Conservation (phyloP, 306 rosid species). For the Quillaja saponaria region DNA sequence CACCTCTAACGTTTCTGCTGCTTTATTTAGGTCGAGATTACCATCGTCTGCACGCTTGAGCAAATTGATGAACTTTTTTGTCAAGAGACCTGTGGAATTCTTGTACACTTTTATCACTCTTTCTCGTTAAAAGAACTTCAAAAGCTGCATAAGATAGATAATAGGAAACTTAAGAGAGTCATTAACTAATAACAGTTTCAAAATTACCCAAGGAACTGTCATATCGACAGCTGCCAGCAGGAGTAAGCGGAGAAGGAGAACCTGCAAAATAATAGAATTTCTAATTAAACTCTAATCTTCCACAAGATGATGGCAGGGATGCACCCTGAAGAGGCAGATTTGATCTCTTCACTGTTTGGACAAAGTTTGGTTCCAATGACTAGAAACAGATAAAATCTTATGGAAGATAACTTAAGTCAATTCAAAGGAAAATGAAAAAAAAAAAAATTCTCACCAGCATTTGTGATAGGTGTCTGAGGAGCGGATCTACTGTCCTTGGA, state of each 20-base stretch:
- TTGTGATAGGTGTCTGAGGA: constrained; percentile 78
- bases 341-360: background rate
- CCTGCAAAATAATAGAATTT: constrained; percentile 50
- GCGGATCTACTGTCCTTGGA: constrained; percentile 64
- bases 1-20: constrained; percentile 95
- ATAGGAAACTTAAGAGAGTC: constrained; percentile 18
- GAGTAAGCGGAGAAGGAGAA: constrained; percentile 86
- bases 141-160: constrained; percentile 21
- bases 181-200: constrained; percentile 11
- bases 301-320: background rate
- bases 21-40: constrained; percentile 90
- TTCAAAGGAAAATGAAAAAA: background rate
- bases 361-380: constrained; percentile 22
- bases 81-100: constrained; percentile 78
- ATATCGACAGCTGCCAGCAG: constrained; percentile 85
- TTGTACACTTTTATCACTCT: constrained; percentile 39
- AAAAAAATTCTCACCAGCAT: constrained; percentile 53
- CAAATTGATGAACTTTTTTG: constrained; percentile 91
- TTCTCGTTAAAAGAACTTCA: constrained; percentile 23
- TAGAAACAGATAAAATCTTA: constrained; percentile 22
- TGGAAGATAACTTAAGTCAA: constrained; percentile 13
- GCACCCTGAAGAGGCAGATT: background rate
- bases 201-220: constrained; percentile 93
- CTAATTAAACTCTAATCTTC: constrained; percentile 19
- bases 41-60: constrained; percentile 93